Evolutionary conservation across 495 filamentous ascomycete species (phyloP).

Genomic region (Neohortaea acidophila): DNA sequence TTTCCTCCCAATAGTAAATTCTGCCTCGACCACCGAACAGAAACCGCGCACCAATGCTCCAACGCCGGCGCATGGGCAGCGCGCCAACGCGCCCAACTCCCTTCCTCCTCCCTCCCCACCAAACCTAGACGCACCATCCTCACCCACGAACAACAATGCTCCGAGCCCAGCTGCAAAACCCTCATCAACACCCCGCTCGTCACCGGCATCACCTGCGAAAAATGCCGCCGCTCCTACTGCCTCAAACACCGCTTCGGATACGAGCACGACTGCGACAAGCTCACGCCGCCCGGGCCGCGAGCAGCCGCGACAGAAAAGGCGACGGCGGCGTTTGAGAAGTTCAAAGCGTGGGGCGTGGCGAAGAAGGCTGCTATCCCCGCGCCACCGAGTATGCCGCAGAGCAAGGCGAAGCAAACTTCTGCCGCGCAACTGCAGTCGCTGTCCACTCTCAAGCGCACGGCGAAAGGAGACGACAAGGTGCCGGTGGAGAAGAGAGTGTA

Average conservation of each 20-base stretch:
- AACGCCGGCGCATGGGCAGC: conserved; percentile 73
- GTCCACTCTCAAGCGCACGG: conserved; percentile 63
- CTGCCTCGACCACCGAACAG: conserved; percentile 89
- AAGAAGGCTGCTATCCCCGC: conserved; percentile 40
- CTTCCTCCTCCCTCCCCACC: not conserved
- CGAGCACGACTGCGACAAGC: conserved; percentile 69
- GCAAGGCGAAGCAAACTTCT: conserved; percentile 29
- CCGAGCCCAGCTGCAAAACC: conserved; percentile 63
- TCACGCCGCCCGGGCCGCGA: conserved; percentile 53
- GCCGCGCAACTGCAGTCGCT: conserved; percentile 46
- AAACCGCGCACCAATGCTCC: conserved; percentile 65
- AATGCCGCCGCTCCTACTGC: conserved; percentile 77
- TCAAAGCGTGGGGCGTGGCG: conserved; percentile 45
- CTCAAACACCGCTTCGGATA: conserved; percentile 78
- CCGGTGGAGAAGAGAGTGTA: conserved; percentile 70
- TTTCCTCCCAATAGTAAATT: conserved; percentile 49
- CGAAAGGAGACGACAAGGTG: conserved; percentile 75
- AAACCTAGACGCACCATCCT: conserved; percentile 38
- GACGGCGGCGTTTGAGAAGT: conserved; percentile 44
- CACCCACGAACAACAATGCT: conserved; percentile 54
- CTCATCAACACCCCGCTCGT: conserved; percentile 64
- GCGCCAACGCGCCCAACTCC: conserved; percentile 33
- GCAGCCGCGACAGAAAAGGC: conserved; percentile 34
- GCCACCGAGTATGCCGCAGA: conserved; percentile 24
- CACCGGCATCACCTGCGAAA: conserved; percentile 64